phyloP scores from a whole-genome alignment of 371 early-diverging fungal species.

The Rhizopus arrhizus region DNA sequence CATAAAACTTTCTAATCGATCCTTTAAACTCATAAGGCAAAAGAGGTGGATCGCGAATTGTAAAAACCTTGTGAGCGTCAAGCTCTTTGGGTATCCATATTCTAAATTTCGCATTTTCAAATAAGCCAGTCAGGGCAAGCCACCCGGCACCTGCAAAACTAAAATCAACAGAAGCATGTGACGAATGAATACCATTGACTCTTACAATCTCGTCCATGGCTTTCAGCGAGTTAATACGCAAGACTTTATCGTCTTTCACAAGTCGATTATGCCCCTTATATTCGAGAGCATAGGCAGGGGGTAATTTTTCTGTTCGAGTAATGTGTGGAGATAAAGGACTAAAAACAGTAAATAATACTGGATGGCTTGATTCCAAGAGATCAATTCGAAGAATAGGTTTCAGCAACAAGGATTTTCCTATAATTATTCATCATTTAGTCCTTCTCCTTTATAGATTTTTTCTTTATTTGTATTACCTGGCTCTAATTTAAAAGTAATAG shows the following conservation, averaged over 20 bases:
- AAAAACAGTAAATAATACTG: constrained; percentile 61
- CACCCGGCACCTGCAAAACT: constrained; percentile 73
- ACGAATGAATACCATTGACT: constrained; percentile 50
- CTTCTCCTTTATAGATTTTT: not conserved
- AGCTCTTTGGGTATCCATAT: constrained; percentile 58
- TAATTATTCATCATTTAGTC: not conserved
- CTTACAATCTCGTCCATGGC: constrained; percentile 34
- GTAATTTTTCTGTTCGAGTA: constrained; percentile 56
- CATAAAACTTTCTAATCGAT: constrained; percentile 48
- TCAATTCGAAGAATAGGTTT: constrained; percentile 72
- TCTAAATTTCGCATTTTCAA: constrained; percentile 49
- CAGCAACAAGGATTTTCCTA: constrained; percentile 58
- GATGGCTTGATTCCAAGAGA: constrained; percentile 43
- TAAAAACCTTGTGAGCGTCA: constrained; percentile 44
- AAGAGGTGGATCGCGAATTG: constrained; percentile 55
- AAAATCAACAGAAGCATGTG: constrained; percentile 60
- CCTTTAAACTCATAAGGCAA: constrained; percentile 67
- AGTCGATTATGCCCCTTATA: constrained; percentile 6
- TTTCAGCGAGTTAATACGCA: constrained; percentile 16
- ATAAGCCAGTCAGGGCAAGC: constrained; percentile 62
- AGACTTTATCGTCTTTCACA: constrained; percentile 18
- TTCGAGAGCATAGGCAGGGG: constrained; percentile 19
- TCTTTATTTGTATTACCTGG: constrained; percentile 25
- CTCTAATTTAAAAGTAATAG: constrained; percentile 57
- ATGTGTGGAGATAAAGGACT: constrained; percentile 60